Evolutionary conservation across 2,329 filamentous ascomycete species (phyloP).

Genomic region (Sphaerostilbella broomeana): DNA sequence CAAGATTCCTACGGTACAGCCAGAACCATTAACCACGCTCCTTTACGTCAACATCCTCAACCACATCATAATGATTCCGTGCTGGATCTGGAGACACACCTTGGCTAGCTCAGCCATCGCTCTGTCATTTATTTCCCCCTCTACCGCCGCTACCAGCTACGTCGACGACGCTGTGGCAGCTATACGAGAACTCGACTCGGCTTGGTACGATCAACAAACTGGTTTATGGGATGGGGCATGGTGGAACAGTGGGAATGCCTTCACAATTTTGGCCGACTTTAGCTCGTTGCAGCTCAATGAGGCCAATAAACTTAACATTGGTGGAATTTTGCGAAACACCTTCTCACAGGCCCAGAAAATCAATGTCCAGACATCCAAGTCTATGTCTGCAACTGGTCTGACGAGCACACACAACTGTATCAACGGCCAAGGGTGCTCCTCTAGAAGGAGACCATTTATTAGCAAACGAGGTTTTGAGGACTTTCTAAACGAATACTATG

Average conservation of each 20-base stretch:
- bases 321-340: conserved; percentile 38
- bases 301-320: conserved; percentile 33
- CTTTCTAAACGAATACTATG: conserved; percentile 49
- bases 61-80: conserved; percentile 10
- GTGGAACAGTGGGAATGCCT: conserved; percentile 67
- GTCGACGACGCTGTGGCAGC: conserved; percentile 8
- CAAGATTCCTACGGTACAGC: too few relatives aligned
- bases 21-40: too few relatives aligned
- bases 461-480: conserved; percentile 27
- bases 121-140: conserved; percentile 3
- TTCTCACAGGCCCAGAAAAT: conserved; percentile 39
- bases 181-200: conserved; percentile 38
- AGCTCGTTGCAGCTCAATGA: conserved; percentile 27
- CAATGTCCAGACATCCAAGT: conserved; percentile 32
- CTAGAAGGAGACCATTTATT: conserved; percentile 27
- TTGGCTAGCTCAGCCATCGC: conserved; percentile 8
- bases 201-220: conserved; percentile 53
- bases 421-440: conserved; percentile 11
- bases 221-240: conserved; percentile 62
- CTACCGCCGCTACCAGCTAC: conserved; percentile 7
- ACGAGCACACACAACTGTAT: conserved; percentile 25
- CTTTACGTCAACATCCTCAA: not conserved
- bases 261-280: conserved; percentile 57
- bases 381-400: conserved; percentile 29
- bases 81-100: conserved; percentile 11